These are phyloP conservation scores for Angomonas deanei DNA, from an alignment of 208 protist species.

Conservation along the genomic window DNA sequence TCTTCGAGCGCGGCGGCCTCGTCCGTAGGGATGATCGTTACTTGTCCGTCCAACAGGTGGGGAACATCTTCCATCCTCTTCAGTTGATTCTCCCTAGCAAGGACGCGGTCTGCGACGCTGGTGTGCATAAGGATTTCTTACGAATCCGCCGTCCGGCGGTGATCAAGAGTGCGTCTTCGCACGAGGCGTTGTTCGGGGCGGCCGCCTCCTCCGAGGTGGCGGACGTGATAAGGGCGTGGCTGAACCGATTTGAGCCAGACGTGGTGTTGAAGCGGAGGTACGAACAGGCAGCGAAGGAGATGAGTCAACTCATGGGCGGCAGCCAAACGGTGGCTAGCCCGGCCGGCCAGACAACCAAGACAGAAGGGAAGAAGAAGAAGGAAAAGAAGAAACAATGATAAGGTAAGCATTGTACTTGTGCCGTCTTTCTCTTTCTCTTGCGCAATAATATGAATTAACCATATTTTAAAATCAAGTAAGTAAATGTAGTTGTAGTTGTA, in stretches of 20 bases:
- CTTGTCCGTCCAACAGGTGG: slow-evolving; percentile 46
- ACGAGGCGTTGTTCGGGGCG: slow-evolving; percentile 49
- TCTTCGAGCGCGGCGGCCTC: slow-evolving; percentile 41
- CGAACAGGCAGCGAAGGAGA: slow-evolving; percentile 77
- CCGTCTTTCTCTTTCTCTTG: not conserved
- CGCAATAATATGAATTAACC: too few relatives aligned
- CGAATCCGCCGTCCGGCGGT: slow-evolving; percentile 45
- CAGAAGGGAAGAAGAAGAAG: slow-evolving; percentile 68
- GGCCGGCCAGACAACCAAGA: slow-evolving; percentile 9
- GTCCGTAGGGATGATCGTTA: slow-evolving; percentile 54
- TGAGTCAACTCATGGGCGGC: slow-evolving; percentile 53
- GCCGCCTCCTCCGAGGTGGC: slow-evolving; percentile 53
- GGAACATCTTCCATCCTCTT: slow-evolving; percentile 64
- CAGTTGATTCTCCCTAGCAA: slow-evolving; percentile 65
- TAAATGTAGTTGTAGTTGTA: too few relatives aligned
- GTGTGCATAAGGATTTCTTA: slow-evolving; percentile 75
- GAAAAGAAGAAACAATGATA: slow-evolving; percentile 63
- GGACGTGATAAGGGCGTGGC: slow-evolving; percentile 49
- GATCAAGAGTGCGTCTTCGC: slow-evolving; percentile 51
- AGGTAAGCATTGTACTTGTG: not conserved
- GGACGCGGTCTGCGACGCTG: slow-evolving; percentile 40
- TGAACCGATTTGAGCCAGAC: slow-evolving; percentile 82
- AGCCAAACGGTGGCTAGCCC: slow-evolving; percentile 6
- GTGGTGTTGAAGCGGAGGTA: slow-evolving; percentile 57
- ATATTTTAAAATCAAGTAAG: not conserved